Percentiles rank a stretch among this genome's conserved stretches.
These are phyloP conservation scores for Fomitopsis serialis DNA, from an alignment of 768 basidiomycete species.

Conservation along the genomic window DNA sequence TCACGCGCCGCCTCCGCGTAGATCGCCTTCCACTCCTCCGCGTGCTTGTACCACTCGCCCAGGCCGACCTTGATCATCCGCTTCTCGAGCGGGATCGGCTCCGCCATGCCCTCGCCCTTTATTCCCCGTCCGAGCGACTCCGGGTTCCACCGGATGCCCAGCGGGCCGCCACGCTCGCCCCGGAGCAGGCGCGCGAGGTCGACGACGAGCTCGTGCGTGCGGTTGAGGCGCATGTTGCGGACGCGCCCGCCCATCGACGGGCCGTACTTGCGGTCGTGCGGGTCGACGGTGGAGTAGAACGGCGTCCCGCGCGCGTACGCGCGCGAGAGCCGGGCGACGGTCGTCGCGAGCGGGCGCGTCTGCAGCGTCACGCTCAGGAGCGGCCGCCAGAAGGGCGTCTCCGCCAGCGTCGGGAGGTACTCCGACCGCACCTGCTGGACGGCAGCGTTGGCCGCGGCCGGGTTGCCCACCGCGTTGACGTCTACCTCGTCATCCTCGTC, in stretches of 20 bases:
- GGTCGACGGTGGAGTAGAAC: constrained; percentile 27
- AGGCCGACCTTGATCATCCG: constrained; percentile 30
- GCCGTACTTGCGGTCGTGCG: constrained; percentile 30
- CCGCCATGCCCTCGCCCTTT: constrained; percentile 32
- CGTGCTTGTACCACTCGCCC: constrained; percentile 26
- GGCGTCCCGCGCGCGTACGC: constrained; percentile 28
- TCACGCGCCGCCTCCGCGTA: constrained; percentile 12
- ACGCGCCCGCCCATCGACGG: constrained; percentile 27
- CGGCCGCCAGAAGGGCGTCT: constrained; percentile 35
- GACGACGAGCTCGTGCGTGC: constrained; percentile 26
- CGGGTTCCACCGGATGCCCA: constrained; percentile 30
- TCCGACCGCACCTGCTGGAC: constrained; percentile 15
- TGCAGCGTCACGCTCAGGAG: constrained; percentile 34
- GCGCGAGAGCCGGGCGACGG: constrained; percentile 28
- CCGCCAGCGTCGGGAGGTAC: constrained; percentile 25
- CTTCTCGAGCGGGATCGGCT: constrained; percentile 25
- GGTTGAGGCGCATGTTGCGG: constrained; percentile 28
- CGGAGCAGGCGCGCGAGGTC: constrained; percentile 26
- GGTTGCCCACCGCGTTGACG: background rate
- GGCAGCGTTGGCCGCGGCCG: background rate
- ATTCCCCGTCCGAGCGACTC: constrained; percentile 29
- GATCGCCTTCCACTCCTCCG: constrained; percentile 17
- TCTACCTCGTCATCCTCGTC: constrained; percentile 9
- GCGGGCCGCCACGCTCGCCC: constrained; percentile 33
- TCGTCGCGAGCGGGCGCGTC: constrained; percentile 36